phyloP scores from a whole-genome alignment of 352 stramenopile genomes.

The Pythium dissotocum region DNA sequence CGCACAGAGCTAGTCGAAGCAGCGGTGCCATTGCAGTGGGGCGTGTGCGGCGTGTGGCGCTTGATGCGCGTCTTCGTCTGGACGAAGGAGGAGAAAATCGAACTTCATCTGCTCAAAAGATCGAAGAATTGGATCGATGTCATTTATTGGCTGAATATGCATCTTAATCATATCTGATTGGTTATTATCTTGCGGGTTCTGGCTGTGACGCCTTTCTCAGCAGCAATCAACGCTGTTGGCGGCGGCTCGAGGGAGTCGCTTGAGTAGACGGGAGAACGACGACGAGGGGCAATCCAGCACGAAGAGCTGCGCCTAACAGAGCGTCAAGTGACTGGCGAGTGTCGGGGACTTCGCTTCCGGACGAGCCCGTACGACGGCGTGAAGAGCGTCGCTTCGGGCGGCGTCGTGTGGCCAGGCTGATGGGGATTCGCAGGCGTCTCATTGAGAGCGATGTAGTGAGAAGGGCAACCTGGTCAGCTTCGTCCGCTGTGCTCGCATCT shows the following conservation, averaged over 20 bases:
- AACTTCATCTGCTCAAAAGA: neutral
- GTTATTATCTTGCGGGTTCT: neutral
- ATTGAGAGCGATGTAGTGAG: neutral
- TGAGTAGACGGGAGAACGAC: neutral
- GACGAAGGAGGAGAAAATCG: neutral
- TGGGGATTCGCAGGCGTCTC: neutral
- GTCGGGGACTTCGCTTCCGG: neutral
- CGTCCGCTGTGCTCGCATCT: neutral
- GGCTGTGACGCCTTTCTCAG: neutral
- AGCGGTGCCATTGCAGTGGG: neutral
- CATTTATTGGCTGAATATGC: neutral
- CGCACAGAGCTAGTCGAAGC: neutral
- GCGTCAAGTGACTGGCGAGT: neutral
- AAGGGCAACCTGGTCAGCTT: neutral
- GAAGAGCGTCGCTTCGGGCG: neutral
- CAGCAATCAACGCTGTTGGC: neutral
- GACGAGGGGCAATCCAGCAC: neutral
- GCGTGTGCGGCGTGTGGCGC: neutral
- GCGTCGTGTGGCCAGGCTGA: neutral
- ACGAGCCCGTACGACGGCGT: neutral
- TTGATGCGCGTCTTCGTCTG: neutral
- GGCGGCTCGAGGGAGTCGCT: neutral
- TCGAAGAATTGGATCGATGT: neutral
- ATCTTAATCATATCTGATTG: constrained; percentile 1
- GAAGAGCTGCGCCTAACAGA: neutral